Conservation (phyloP, 2,329 filamentous ascomycete genomes). For the Phialophora tarda region DNA sequence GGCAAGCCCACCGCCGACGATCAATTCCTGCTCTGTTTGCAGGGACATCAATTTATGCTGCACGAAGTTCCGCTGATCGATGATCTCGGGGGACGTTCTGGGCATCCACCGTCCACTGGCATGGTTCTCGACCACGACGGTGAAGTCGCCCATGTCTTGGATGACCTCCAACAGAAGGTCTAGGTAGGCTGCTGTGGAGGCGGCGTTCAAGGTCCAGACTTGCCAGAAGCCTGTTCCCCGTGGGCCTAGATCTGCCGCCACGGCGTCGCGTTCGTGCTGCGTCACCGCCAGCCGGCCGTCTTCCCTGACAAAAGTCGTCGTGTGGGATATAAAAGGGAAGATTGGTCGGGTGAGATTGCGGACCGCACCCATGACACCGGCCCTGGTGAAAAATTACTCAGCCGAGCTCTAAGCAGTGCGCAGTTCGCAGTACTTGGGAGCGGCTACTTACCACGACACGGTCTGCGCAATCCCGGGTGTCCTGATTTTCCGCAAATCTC, state of each 20-base stretch:
- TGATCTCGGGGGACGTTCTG: constrained; percentile 41
- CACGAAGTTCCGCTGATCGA: constrained; percentile 49
- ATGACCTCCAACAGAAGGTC: constrained; percentile 43
- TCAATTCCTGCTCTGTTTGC: constrained; percentile 34
- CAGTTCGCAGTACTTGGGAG: not conserved
- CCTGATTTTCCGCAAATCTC: constrained; percentile 45
- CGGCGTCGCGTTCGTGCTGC: constrained; percentile 9
- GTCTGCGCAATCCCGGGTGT: constrained; percentile 46
- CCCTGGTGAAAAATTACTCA: constrained; percentile 17
- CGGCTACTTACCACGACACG: constrained; percentile 41
- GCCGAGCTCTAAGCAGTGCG: not conserved
- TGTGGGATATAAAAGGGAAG: constrained; percentile 38
- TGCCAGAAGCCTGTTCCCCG: constrained; percentile 38
- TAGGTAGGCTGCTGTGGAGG: constrained; percentile 15
- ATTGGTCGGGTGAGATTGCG: constrained; percentile 36
- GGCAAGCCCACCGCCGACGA: constrained; percentile 32
- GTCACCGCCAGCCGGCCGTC: constrained; percentile 20
- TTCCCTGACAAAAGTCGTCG: constrained; percentile 18
- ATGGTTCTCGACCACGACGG: constrained; percentile 40
- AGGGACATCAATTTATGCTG: constrained; percentile 46
- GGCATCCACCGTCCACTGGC: constrained; percentile 28
- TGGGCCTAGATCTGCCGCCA: constrained; percentile 2
- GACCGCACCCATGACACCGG: constrained; percentile 37
- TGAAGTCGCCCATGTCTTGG: constrained; percentile 44
- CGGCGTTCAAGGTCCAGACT: constrained; percentile 11